Evolutionary conservation across 164 flowering plant species (phyloP), one percentile per base, ranked within the genome.

Genomic region (grape (Vitis vinifera)): DNA sequence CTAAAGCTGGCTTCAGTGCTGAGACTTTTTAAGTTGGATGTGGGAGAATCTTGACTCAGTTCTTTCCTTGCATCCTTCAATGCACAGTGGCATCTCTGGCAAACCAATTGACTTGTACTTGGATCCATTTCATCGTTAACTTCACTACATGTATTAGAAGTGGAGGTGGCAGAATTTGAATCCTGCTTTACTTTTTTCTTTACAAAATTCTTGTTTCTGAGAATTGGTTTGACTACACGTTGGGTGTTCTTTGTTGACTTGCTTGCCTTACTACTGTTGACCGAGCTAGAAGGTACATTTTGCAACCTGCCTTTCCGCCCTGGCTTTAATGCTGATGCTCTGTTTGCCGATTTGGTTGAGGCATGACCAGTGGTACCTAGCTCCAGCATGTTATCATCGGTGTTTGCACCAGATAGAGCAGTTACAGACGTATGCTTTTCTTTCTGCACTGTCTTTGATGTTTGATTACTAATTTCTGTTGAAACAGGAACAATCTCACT

Each of bases 11-110:
- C 69, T 62, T 68, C 79, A 63, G 73, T 66, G 51, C 55, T 47
- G 52, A 51, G 15, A 55, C 57, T 62, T 55, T 65, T 59, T 4
- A 57, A 59, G 5, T 68, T 66, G 4, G 79, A 65, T 44, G 55
- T 59, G 11, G 48, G 9, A 57, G 75, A 70, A 55, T 57, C 77
- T 55, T 81, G 74, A 31, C 68, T 62, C 9, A 76, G 17, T 48
- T 75, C 78, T 55, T 65, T 63, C 59, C 71, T 70, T 29, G 62
- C 56, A 69, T 68, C 75, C 53, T 70, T 76, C 71, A 89, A 50
- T 30, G 82, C 16, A 75, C 90, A 85, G 2, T 82, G 85, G 69
- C 93, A 89, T 67, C 82, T 85, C 73, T 86, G 85, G 76, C 93
- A 89, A 55, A 89, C 70, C 17, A 85, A 50, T 48, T 76, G 82